Percentiles rank a stretch among this genome's conserved stretches.
These are phyloP conservation scores for Euphorbia corollata DNA, from an alignment of 441 rosid species.

Conservation along the genomic window DNA sequence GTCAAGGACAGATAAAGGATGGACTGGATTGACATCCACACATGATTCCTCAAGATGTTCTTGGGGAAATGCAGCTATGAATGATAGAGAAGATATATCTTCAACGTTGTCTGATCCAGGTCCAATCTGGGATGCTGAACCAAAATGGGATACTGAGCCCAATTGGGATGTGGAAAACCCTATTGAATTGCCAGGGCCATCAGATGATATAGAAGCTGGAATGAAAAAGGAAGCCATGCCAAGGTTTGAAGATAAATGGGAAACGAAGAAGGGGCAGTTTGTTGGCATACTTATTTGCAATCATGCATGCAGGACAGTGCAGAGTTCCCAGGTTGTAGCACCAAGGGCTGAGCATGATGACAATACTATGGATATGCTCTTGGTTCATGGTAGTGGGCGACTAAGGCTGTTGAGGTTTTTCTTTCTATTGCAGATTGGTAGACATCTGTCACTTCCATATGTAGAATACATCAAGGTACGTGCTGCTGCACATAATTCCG, in stretches of 20 bases:
- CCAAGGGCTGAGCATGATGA: slow-evolving; percentile 91
- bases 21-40: slow-evolving; percentile 62
- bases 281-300: slow-evolving; percentile 89
- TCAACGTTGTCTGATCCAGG: slow-evolving; percentile 95
- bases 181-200: slow-evolving; percentile 74
- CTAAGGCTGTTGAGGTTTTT: slow-evolving; percentile 75
- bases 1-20: slow-evolving; percentile 84
- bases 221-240: slow-evolving; percentile 43
- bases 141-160: slow-evolving; percentile 81
- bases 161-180: slow-evolving; percentile 77
- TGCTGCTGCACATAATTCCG: slow-evolving; percentile 5
- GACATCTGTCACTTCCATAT: slow-evolving; percentile 84
- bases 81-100: slow-evolving; percentile 89
- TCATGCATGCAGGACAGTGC: slow-evolving; percentile 91
- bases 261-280: slow-evolving; percentile 67
- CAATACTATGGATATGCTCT: slow-evolving; percentile 70
- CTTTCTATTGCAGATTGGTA: slow-evolving; percentile 71
- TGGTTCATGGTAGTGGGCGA: slow-evolving; percentile 89
- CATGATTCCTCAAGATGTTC: slow-evolving; percentile 71
- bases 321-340: slow-evolving; percentile 91
- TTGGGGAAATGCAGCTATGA: slow-evolving; percentile 65
- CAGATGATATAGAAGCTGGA: slow-evolving; percentile 62
- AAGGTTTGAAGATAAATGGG: slow-evolving; percentile 66
- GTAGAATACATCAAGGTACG: slow-evolving; percentile 90
- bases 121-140: slow-evolving; percentile 96